A percentile compares a stretch with the other conserved stretches of the same genome.
phyloP scores from a whole-genome alignment of 371 early-diverging fungal species.

The Conidiobolus incongruus region DNA sequence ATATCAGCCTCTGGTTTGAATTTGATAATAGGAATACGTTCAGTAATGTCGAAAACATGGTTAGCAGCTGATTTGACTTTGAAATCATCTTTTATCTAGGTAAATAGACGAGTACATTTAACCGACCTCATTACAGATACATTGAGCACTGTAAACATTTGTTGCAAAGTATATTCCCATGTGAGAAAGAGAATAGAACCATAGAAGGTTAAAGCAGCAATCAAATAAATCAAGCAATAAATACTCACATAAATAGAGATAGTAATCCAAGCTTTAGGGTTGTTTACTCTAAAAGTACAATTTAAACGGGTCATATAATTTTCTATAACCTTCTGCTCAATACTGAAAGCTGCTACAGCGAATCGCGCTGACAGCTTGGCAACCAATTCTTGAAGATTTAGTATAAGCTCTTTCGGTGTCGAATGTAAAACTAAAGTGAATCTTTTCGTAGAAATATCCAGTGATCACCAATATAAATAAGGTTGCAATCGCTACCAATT shows the following conservation, averaged over 20 bases:
- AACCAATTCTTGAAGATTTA: constrained; percentile 53
- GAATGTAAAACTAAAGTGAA: too few relatives aligned
- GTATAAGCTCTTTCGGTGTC: too few relatives aligned
- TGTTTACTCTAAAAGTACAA: constrained; percentile 30
- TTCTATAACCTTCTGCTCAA: too few relatives aligned
- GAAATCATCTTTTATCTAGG: too few relatives aligned
- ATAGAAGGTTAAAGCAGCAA: constrained; percentile 30
- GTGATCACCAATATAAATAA: too few relatives aligned
- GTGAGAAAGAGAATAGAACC: constrained; percentile 19
- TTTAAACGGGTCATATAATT: constrained; percentile 20
- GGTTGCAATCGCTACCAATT: constrained; percentile 42
- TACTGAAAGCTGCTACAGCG: constrained; percentile 66
- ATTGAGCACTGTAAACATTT: too few relatives aligned
- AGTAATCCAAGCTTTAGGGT: constrained; percentile 24
- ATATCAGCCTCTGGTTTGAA: constrained; percentile 23
- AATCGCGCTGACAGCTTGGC: constrained; percentile 71
- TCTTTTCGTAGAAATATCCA: too few relatives aligned
- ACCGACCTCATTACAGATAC: too few relatives aligned
- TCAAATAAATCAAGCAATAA: constrained; percentile 29
- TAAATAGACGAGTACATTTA: too few relatives aligned
- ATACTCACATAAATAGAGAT: constrained; percentile 33
- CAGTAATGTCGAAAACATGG: too few relatives aligned
- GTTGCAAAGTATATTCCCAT: constrained; percentile 8
- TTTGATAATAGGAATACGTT: too few relatives aligned
- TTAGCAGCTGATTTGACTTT: too few relatives aligned